A percentile compares a stretch with the other conserved stretches of the same genome.
Conservation (phyloP, 768 basidiomycete species). For the Calocera viscosa region DNA sequence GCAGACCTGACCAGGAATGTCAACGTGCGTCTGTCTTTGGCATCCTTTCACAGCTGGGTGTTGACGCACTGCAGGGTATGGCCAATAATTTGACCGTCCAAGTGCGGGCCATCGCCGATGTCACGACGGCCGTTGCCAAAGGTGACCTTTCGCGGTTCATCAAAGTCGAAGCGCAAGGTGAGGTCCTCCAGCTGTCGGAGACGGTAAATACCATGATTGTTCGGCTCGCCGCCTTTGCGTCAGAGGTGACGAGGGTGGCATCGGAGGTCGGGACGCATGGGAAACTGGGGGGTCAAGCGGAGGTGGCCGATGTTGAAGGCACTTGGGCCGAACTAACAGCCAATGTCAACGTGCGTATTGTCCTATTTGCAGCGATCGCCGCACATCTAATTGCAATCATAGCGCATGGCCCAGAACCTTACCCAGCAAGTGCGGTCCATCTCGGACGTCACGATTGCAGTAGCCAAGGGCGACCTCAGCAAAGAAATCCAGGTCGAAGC, state of each 20-base stretch:
- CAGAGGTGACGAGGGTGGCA: conserved; percentile 59
- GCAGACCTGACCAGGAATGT: conserved; percentile 32
- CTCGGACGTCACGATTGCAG: conserved; percentile 88
- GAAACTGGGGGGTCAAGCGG: conserved; percentile 81
- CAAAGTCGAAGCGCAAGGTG: conserved; percentile 62
- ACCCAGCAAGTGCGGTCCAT: conserved; percentile 88
- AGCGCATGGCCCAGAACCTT: conserved; percentile 60
- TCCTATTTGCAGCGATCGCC: conserved; percentile 19
- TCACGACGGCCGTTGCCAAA: conserved; percentile 58
- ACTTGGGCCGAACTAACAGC: conserved; percentile 85
- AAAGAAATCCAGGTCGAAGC: conserved; percentile 47
- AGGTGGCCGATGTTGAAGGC: conserved; percentile 81
- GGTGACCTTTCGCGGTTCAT: conserved; percentile 71
- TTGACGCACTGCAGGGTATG: not conserved
- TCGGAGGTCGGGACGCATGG: conserved; percentile 84
- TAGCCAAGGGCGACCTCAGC: conserved; percentile 83
- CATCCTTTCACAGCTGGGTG: not conserved
- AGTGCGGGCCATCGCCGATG: conserved; percentile 80
- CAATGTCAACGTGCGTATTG: conserved; percentile 65
- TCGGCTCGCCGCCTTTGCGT: conserved; percentile 25
- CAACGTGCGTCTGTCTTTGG: conserved; percentile 21
- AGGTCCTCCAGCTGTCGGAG: conserved; percentile 50
- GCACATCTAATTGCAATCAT: not conserved
- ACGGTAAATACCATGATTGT: conserved; percentile 42
- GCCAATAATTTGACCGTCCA: conserved; percentile 73